Percentiles rank a stretch among this genome's conserved stretches.
Conservation (phyloP, 768 basidiomycete genomes). For the Russula sp. region DNA sequence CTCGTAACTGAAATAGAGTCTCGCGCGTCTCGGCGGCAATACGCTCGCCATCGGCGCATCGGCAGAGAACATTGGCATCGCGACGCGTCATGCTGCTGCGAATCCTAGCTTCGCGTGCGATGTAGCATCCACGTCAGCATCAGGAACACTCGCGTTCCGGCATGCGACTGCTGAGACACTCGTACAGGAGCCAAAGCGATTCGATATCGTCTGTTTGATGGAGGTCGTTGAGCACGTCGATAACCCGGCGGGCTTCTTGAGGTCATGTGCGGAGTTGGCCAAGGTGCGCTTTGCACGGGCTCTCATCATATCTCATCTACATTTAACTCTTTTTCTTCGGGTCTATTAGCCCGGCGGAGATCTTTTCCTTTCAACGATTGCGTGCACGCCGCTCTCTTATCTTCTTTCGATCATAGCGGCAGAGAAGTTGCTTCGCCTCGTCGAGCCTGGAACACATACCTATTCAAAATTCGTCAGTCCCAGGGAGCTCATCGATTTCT, state of each 20-base stretch:
- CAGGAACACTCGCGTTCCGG: conserved; percentile 45
- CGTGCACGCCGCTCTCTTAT: conserved; percentile 76
- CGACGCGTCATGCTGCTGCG: no score
- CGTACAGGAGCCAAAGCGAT: conserved; percentile 58
- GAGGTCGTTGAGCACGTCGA: conserved; percentile 98
- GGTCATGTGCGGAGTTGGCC: conserved; percentile 76
- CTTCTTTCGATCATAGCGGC: conserved; percentile 72
- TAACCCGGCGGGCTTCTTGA: conserved; percentile 80
- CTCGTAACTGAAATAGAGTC: no score
- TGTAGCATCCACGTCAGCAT: no score
- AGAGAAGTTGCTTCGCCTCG: conserved; percentile 76
- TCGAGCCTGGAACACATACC: conserved; percentile 43
- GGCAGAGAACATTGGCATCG: no score
- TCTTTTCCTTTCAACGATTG: conserved; percentile 92
- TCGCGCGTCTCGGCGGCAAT: no score
- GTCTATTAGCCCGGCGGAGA: conserved; percentile 90
- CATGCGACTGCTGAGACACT: conserved; percentile 76
- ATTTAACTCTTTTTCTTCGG: not conserved
- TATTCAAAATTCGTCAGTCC: no score
- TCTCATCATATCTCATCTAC: not conserved
- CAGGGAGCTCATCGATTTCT: no score
- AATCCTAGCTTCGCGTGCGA: no score
- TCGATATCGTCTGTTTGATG: conserved; percentile 95
- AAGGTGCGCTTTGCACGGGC: conserved; percentile 55
- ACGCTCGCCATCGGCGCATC: no score